Evolutionary conservation across 2,329 filamentous ascomycete genomes (phyloP), one percentile per base, ranked within the genome.

Genomic region (Coniosporium tulheliwenetii): DNA sequence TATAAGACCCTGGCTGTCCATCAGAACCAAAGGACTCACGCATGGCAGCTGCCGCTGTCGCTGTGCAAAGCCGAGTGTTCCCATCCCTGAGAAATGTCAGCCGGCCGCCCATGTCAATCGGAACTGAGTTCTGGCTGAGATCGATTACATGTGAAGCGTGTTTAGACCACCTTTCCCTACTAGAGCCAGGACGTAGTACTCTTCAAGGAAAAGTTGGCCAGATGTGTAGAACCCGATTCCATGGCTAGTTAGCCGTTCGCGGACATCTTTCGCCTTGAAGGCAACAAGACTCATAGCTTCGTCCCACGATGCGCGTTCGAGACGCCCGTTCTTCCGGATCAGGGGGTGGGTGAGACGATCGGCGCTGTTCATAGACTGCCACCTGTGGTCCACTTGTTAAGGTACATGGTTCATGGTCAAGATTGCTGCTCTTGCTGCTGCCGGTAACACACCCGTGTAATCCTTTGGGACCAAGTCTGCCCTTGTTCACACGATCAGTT

Each of bases 61-160:
- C 58, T 2, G 58, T 62, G 41, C 58, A 63, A 1, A 63, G 50
- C 2, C 59, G 52, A 5, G 60, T 63, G 43, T 63, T 62, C 2
- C 60, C 59, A 38, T 62, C 58, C 57, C 58, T 61, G 30, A 12
- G 16, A 4, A 34, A 15, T 14, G 5, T 29, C n/a, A 39, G 13
- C 43, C 30, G n/a, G 15, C 40, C 26, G 10, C 34, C 30, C 10
- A 29, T 26, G 26, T 26, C 16, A 31, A 32, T 5, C 53, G 19
- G 19, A 26, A 26, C 19, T 26, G 19, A 26, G 19, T 26, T 26
- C 7, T 26, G 7, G 19, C 19, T 26, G 7, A 26, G 19, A 26
- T 7, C 7, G 3, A 7, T 26, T 45, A 59, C 58, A 60, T 60
- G 41, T 62, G 57, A 15, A 62, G 43, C 1, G 58, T 61, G 42